These are phyloP conservation scores for Primulina huaijiensis DNA, from an alignment of 257 asterid species.

Conservation along the genomic window DNA sequence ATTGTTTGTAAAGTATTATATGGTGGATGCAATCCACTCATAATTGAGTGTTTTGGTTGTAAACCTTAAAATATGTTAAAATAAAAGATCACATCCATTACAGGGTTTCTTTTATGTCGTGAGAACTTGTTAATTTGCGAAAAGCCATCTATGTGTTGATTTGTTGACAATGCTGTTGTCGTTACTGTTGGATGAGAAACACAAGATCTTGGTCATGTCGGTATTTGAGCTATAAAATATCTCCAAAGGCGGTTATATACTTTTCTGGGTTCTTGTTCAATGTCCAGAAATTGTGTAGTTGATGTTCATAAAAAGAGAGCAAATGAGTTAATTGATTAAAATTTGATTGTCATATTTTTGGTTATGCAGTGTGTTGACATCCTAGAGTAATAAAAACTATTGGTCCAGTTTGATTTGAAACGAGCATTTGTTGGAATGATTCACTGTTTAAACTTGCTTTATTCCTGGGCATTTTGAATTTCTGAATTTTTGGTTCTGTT, in stretches of 20 bases:
- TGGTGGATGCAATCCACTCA: too few species aligned
- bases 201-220: background rate
- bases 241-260: background rate
- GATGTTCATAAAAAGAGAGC: background rate
- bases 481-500: background rate
- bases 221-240: background rate
- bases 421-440: background rate
- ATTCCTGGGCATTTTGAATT: background rate
- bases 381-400: background rate
- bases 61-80: too few species aligned
- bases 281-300: background rate
- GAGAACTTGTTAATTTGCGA: background rate
- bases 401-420: background rate
- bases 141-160: too few species aligned
- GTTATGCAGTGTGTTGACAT: background rate
- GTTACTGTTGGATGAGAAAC: background rate
- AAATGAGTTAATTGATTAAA: background rate
- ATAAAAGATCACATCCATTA: background rate
- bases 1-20: too few species aligned
- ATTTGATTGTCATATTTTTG: too few species aligned
- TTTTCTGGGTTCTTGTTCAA: background rate
- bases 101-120: background rate
- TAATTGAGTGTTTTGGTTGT: too few species aligned
- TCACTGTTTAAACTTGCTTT: background rate
- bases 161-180: background rate